Conservation (phyloP, 306 rosid species). For the Cicer bijugum region DNA sequence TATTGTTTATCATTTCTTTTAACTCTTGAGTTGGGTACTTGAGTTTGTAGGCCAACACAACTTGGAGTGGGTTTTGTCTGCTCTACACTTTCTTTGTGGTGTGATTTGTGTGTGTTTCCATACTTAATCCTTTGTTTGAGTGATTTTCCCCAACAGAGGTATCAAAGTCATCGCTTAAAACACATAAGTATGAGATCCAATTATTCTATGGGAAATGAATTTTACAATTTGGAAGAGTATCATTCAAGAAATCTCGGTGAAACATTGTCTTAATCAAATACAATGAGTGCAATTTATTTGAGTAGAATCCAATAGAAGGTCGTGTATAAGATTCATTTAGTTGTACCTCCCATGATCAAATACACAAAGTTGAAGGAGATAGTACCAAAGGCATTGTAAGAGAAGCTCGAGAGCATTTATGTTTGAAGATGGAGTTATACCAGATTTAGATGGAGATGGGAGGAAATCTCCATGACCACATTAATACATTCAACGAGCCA, state of each 20-base stretch:
- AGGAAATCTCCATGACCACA: not conserved
- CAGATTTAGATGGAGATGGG: not conserved
- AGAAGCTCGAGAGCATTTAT: not conserved
- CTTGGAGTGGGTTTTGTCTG: not conserved
- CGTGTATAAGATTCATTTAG: not conserved
- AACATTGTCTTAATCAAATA: not conserved
- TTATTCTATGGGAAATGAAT: not conserved
- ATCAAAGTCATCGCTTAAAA: slow-evolving; percentile 2
- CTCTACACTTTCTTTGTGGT: not conserved
- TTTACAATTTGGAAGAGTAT: not conserved
- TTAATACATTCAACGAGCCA: not conserved
- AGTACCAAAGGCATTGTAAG: not conserved
- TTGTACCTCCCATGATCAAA: slow-evolving; percentile 3
- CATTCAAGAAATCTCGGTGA: not conserved
- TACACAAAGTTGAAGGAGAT: not conserved
- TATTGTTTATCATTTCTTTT: not conserved
- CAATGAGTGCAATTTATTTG: not conserved
- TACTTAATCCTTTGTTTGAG: not conserved
- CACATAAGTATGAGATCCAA: not conserved
- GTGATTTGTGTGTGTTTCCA: not conserved
- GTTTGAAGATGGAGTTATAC: not conserved
- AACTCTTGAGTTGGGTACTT: not conserved
- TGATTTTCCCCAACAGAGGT: too few relatives aligned
- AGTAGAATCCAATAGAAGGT: not conserved
- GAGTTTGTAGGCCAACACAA: not conserved